Conservation (phyloP, 176 grass and related monocot species). For the Oryza rufipogon region DNA sequence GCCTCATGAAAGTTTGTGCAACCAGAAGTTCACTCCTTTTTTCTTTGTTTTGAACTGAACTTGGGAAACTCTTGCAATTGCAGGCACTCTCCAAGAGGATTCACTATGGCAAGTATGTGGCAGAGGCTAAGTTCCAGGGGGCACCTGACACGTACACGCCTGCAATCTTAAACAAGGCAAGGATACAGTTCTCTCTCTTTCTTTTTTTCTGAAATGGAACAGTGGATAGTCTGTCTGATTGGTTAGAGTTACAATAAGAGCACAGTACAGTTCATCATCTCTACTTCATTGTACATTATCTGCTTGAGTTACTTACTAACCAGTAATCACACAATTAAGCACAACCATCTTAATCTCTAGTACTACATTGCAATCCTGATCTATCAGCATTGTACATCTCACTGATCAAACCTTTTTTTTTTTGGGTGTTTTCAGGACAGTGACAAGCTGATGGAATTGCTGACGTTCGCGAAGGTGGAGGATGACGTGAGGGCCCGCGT, state of each 20-base stretch:
- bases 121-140: constrained; percentile 64
- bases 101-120: constrained; percentile 70
- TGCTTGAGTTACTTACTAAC: too few species aligned
- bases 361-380: neutral
- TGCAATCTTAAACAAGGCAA: constrained; percentile 62
- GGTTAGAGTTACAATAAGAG: neutral
- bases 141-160: constrained; percentile 42
- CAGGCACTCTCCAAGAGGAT: constrained; percentile 78
- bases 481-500: constrained; percentile 43
- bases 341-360: too few species aligned
- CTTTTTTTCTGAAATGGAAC: neutral
- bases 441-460: constrained; percentile 49
- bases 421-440: constrained; percentile 39
- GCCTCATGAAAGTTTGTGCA: neutral
- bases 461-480: constrained; percentile 55
- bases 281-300: neutral
- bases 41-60: neutral
- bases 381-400: neutral
- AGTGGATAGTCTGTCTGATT: neutral
- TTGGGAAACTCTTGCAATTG: constrained; percentile 28
- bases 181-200: neutral
- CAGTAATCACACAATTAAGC: too few species aligned
- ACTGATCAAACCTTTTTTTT: neutral
- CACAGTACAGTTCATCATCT: neutral
- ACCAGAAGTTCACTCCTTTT: neutral